Evolutionary conservation across 352 stramenopile species (phyloP).

Genomic region (Phytophthora cryptogea): DNA sequence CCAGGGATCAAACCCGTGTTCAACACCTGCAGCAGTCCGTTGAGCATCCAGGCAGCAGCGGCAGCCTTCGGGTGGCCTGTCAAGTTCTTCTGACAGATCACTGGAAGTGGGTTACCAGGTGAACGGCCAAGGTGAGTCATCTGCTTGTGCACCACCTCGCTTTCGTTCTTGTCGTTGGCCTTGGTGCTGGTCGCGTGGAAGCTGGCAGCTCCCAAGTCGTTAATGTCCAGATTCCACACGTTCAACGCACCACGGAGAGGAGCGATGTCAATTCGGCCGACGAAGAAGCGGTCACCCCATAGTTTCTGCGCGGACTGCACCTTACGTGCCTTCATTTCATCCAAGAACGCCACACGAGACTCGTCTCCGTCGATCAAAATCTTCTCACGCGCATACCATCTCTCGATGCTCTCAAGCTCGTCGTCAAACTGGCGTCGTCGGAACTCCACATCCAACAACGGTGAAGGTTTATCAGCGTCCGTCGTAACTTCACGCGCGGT

Average conservation of each 20-base stretch:
- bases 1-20: constrained; percentile 76
- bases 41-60: constrained; percentile 84
- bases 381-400: constrained; percentile 72
- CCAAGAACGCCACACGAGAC: constrained; percentile 47
- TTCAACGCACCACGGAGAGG: constrained; percentile 74
- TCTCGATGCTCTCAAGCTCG: constrained; percentile 70
- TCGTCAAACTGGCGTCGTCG: constrained; percentile 76
- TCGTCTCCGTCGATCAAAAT: constrained; percentile 39
- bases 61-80: constrained; percentile 86
- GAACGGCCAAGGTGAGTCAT: constrained; percentile 77
- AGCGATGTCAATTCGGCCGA: constrained; percentile 62
- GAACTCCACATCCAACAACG: constrained; percentile 75
- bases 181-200: constrained; percentile 87
- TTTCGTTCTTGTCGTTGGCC: constrained; percentile 90
- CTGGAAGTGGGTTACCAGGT: constrained; percentile 70
- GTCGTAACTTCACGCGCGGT: constrained; percentile 62
- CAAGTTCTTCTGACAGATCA: constrained; percentile 85
- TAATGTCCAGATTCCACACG: constrained; percentile 66
- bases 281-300: constrained; percentile 77
- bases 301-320: constrained; percentile 63
- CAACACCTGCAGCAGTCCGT: constrained; percentile 82
- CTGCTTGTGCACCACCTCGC: constrained; percentile 87
- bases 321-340: constrained; percentile 74
- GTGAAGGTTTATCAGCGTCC: constrained; percentile 36
- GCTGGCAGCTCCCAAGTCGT: constrained; percentile 76